These are phyloP conservation scores for Aspergillus pseudoviridinutans DNA, from an alignment of 2,329 filamentous ascomycete species.

Conservation along the genomic window DNA sequence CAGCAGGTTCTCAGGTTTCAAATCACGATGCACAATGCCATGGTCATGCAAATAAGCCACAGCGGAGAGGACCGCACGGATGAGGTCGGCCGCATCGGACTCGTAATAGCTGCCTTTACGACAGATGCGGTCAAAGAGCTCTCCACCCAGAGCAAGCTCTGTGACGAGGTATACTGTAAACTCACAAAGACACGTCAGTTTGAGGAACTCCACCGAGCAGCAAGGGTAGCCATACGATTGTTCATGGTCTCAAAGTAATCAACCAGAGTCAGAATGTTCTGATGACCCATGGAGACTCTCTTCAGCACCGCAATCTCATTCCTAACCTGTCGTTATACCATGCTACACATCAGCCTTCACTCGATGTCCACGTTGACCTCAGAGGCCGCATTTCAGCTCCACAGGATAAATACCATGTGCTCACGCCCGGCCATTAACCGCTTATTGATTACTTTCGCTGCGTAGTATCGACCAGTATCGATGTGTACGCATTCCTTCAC, in stretches of 20 bases:
- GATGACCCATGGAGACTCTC: constrained; percentile 97
- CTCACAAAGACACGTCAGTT: neutral
- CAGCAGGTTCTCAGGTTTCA: constrained; percentile 95
- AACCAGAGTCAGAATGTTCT: constrained; percentile 94
- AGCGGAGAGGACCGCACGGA: constrained; percentile 91
- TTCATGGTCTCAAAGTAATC: constrained; percentile 99
- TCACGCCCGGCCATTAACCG: constrained; percentile 93
- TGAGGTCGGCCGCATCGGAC: constrained; percentile 90
- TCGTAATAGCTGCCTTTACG: constrained; percentile 98
- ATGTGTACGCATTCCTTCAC: constrained; percentile 99
- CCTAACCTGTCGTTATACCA: constrained; percentile 60
- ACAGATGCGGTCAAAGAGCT: constrained; percentile 97
- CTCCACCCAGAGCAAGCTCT: constrained; percentile 90
- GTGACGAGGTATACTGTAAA: constrained; percentile 83
- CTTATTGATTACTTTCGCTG: constrained; percentile 99
- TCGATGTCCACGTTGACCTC: neutral
- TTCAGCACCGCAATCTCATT: constrained; percentile 98
- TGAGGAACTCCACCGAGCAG: neutral
- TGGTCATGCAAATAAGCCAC: constrained; percentile 98
- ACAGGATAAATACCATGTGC: constrained; percentile 70
- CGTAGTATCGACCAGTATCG: constrained; percentile 95
- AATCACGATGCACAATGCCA: constrained; percentile 94
- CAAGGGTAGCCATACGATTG: constrained; percentile 59
- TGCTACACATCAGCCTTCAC: neutral
- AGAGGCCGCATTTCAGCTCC: neutral